Evolutionary conservation across 2,329 filamentous ascomycete species (phyloP), one percentile per base, ranked within the genome.

Genomic region (Fusarium metavorans): DNA sequence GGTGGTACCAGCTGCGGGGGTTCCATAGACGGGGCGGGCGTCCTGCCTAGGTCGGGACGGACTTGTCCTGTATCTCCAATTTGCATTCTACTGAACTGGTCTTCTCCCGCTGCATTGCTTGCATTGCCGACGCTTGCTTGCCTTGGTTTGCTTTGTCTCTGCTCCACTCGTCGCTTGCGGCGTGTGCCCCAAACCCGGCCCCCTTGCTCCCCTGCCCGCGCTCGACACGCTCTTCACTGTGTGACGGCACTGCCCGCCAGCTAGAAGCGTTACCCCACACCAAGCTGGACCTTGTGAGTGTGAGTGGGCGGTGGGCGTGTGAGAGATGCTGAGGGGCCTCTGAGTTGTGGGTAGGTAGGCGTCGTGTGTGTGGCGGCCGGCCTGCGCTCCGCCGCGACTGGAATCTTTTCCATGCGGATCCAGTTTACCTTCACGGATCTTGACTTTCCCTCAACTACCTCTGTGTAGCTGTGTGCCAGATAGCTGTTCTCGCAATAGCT

Each of bases 321-420:
- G 68, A 64, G 70, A 67, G 69, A 70, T 70, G 61, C 60, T 70
- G 72, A 73, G 72, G 72, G 72, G 72, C 68, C 69, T 60, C 61
- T 65, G 63, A 65, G 48, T 73, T 72, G 69, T 75, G 75, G 68
- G 73, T 58, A 65, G 68, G 73, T 58, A 65, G 75, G 66, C 68
- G 73, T 77, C 66, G 67, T 76, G 77, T 72, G 72, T 74, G 77
- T 79, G 77, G 77, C 77, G 77, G 77, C 74, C 76, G 71, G 74
- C 58, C 64, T 74, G 63, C 62, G 59, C 71, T 77, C 61, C 74
- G 76, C 67, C 63, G 70, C 70, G 64, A 79, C 77, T 79, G 77
- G 77, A 79, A 79, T 79, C 77, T 79, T 79, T 78, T 77, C 72
- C 74, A 76, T 77, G 73, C 77, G 70, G 74, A 77, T 71, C 76